Base-by-base conservation (phyloP, 768 basidiomycete genomes). In the Leucosporidium creatinivorum region DNA sequence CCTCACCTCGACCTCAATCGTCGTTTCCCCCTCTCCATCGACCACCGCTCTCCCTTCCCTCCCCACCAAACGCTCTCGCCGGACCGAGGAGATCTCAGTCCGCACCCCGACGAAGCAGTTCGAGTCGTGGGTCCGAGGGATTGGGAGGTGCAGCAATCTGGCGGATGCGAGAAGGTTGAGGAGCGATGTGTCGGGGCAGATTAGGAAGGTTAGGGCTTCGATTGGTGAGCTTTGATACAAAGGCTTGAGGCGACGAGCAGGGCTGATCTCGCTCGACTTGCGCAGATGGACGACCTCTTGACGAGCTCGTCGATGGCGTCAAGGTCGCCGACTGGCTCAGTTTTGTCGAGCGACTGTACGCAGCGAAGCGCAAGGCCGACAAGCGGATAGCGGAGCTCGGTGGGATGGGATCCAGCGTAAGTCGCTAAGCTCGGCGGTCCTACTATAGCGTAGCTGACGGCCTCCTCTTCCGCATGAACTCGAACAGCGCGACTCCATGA, bases 101-200 rank as follows among this genome's bases (percentile, higher is more conserved):
- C 85, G 85, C 36, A 94, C 92, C 1, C 85, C 88, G 73, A 74
- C 84, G 12, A 86, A 87, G 56, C 88, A 93, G 65, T 97, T 97
- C 73, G 93, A 97, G 72, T 87, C 87, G 0, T 98, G 97, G 77
- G 80, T 98, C 60, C 84, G 86, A 39, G 90, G 91, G 65, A 92
- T 98, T 75, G 84, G 82, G 68, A 84, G 86, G 39, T 87, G 86
- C 73, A 87, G 87, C 17, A 93, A 88, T 6, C 81, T 97, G 9
- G 78, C 93, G 39, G 96, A 99, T 75, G 93, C 93, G 4, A 83
- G 92, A 63, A 82, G 93, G 28, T 79, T 98, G 49, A 89, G 93
- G 79, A 93, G 90, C 70, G 96, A 99, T 74, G 83, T 99, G 30
- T 50, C 64, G 39, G 85, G 89, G n/a, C 93, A 97, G 80, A 89